Conservation (phyloP, 2,329 filamentous ascomycete species). For the Phialocephala sp. region DNA sequence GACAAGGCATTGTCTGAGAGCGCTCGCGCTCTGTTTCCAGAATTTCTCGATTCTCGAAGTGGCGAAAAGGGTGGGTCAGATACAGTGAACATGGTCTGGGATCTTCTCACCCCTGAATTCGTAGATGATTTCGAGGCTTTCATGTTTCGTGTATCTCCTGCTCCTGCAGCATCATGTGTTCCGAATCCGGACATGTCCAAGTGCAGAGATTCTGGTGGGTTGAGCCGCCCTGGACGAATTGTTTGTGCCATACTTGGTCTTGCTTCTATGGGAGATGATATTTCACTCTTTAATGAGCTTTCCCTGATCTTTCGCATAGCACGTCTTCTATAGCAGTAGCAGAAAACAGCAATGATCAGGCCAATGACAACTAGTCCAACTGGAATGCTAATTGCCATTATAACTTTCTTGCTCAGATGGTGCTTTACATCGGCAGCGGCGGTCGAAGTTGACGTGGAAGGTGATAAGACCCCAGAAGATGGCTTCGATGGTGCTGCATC, state of each 20-base stretch:
- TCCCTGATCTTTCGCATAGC: constrained; percentile 10
- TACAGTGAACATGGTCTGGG: constrained; percentile 27
- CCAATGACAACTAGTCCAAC: constrained; percentile 27
- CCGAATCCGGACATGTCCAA: constrained; percentile 37
- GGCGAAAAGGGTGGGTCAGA: constrained; percentile 24
- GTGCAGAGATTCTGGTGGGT: constrained; percentile 31
- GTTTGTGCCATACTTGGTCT: constrained; percentile 28
- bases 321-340: constrained; percentile 29
- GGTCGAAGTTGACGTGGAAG: constrained; percentile 14
- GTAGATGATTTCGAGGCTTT: constrained; percentile 12
- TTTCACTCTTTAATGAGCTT: constrained; percentile 32
- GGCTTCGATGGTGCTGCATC: constrained; percentile 12
- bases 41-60: constrained; percentile 23
- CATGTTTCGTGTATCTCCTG: constrained; percentile 20
- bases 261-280: constrained; percentile 34
- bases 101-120: constrained; percentile 24
- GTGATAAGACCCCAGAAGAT: constrained; percentile 9
- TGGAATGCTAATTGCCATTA: constrained; percentile 38
- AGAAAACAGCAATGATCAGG: constrained; percentile 32
- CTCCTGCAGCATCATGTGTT: constrained; percentile 4
- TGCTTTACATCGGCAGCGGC: constrained; percentile 4
- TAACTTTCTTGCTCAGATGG: constrained; percentile 26
- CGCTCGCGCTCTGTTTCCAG: constrained; percentile 28
- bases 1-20: constrained; percentile 38
- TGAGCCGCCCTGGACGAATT: constrained; percentile 21